Evolutionary conservation across 2,329 filamentous ascomycete species (phyloP), one percentile per base, ranked within the genome.

Genomic region (Xylariales sp.): DNA sequence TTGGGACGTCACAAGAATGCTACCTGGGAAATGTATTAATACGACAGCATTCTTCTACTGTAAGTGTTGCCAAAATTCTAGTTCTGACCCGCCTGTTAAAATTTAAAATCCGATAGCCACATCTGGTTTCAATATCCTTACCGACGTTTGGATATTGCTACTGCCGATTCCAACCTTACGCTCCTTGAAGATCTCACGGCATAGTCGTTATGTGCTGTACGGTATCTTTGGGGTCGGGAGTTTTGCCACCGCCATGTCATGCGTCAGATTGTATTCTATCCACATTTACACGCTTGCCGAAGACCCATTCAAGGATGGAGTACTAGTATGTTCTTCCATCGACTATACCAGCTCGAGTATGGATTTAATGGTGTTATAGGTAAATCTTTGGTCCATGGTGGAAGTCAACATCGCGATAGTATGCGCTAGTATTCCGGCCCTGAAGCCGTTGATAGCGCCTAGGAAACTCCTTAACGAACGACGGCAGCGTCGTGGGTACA

Each of bases 161-260:
- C 76, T 86, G 1, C 84, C 84, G 1, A 75, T 86, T 43, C 78
- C 77, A 0, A 81, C 83, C 1, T 76, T 86, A 0, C 75, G 80
- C 0, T 78, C 78, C 2, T 79, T 87, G 3, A 79, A 84, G 63
- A 84, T 87, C 6, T 83, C 84, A 0, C 75, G 73, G 3, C 79
- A 79, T 3, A 84, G 86, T 63, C 86, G 87, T 62, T 74, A 85
- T 14, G 86, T 84, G 0, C 80, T 90, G 45, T 77, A 80, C 46
- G 60, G 78, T 18, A 77, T 85, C 48, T 85, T 85, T 56, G 81
- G 82, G 1, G 77, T 78, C 8, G 80, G 80, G n/a, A 69, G 69
- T 16, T 78, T 83, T 49, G 79, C 80, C 5, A 75, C 77, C 4
- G 75, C 80, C 34, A 78, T 78, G 64, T 80, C 80, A 6, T 77